phyloP scores from a whole-genome alignment of 805 yeast species.

The Kazachstania psychrophila region DNA sequence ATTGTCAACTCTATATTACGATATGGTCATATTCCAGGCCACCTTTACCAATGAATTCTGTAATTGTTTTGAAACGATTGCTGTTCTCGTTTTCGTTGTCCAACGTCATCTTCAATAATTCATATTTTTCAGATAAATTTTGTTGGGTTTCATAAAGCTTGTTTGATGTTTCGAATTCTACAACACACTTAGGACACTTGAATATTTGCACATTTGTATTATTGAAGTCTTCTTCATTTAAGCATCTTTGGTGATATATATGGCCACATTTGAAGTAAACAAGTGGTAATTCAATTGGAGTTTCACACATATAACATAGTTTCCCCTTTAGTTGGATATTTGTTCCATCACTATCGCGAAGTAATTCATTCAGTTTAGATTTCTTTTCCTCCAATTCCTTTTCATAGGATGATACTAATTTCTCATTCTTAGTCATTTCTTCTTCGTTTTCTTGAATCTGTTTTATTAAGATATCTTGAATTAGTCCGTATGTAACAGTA shows the following conservation, averaged over 20 bases:
- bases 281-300: conserved; percentile 63
- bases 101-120: conserved; percentile 51
- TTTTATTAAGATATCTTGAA: conserved; percentile 58
- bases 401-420: conserved; percentile 58
- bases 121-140: conserved; percentile 51
- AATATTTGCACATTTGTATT: conserved; percentile 15
- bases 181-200: conserved; percentile 68
- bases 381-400: conserved; percentile 52
- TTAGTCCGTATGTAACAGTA: conserved; percentile 59
- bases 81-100: conserved; percentile 36
- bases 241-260: conserved; percentile 75
- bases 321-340: conserved; percentile 42
- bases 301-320: conserved; percentile 56
- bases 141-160: conserved; percentile 52
- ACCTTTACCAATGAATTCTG: conserved; percentile 83
- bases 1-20: neutral
- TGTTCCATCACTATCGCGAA: conserved; percentile 33
- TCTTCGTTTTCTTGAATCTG: conserved; percentile 48
- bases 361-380: conserved; percentile 43
- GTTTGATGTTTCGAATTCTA: conserved; percentile 58
- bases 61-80: conserved; percentile 64
- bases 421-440: conserved; percentile 61
- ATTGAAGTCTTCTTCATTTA: conserved; percentile 38
- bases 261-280: conserved; percentile 82
- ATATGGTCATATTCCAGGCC: conserved; percentile 46